phyloP scores from a whole-genome alignment of 495 filamentous ascomycete species.

The Thozetella sp. region DNA sequence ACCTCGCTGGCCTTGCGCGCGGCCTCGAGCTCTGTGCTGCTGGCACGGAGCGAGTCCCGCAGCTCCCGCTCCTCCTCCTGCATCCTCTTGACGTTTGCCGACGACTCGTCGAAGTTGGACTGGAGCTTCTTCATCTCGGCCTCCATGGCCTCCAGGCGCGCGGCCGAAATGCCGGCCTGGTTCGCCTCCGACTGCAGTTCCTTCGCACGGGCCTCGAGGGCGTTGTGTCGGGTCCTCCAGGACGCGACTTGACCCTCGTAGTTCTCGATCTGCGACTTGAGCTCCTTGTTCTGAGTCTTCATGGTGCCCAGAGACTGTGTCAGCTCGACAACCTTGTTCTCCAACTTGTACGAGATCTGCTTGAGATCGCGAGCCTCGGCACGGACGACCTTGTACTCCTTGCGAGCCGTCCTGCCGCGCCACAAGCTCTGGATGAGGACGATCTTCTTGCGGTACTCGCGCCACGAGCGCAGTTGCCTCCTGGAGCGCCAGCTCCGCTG shows the following conservation, averaged over 20 bases:
- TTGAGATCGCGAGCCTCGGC: constrained; percentile 97
- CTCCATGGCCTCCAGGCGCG: constrained; percentile 85
- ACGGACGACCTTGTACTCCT: constrained; percentile 82
- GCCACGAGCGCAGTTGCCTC: constrained; percentile 77
- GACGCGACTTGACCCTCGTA: constrained; percentile 95
- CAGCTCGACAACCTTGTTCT: constrained; percentile 98
- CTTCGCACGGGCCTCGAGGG: constrained; percentile 86
- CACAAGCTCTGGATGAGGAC: constrained; percentile 91
- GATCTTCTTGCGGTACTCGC: constrained; percentile 84
- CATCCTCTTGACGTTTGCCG: constrained; percentile 84
- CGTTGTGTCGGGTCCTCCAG: constrained; percentile 88
- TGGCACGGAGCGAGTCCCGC: constrained; percentile 73
- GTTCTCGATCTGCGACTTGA: constrained; percentile 88
- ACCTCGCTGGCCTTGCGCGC: constrained; percentile 68
- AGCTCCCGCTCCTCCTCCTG: constrained; percentile 88
- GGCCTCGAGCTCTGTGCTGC: constrained; percentile 76
- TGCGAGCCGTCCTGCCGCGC: constrained; percentile 82
- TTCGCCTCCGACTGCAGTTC: constrained; percentile 96
- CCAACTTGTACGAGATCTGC: constrained; percentile 97
- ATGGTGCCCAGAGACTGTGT: constrained; percentile 91
- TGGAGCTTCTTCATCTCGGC: constrained; percentile 94
- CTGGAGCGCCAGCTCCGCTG: constrained; percentile 88
- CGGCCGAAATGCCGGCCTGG: constrained; percentile 93
- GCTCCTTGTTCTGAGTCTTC: constrained; percentile 88
- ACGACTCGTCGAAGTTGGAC: constrained; percentile 80